Evolutionary conservation across 1,284 basidiomycete genomes (phyloP).

Genomic region (Ceratobasidium papillatum): DNA sequence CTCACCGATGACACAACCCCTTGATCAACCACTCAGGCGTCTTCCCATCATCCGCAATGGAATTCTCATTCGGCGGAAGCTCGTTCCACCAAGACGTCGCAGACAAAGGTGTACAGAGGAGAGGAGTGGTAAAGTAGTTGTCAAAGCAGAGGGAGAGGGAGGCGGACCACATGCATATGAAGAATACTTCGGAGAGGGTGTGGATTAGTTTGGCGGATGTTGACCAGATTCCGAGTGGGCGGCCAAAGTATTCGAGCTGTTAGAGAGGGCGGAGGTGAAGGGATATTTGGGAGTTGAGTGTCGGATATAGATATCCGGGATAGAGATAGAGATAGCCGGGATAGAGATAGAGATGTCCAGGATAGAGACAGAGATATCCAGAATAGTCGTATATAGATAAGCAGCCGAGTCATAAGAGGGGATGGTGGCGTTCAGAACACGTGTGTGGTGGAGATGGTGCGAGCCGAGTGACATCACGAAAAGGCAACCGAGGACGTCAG

Average conservation of each 20-base stretch:
- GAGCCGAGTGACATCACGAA: slow-evolving; percentile 5
- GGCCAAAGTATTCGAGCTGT: slow-evolving; percentile 92
- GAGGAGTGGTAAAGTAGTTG: slow-evolving; percentile 87
- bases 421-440: slow-evolving; percentile 52
- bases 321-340: too few species aligned
- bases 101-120: slow-evolving; percentile 72
- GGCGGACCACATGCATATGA: slow-evolving; percentile 93
- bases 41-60: slow-evolving; percentile 42
- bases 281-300: too few species aligned
- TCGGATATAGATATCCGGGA: too few species aligned
- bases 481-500: background rate
- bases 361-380: too few species aligned
- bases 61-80: slow-evolving; percentile 60
- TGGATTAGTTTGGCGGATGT: slow-evolving; percentile 83
- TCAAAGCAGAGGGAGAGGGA: slow-evolving; percentile 87
- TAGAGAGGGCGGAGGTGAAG: too few species aligned
- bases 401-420: too few species aligned
- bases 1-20: slow-evolving; percentile 47
- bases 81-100: slow-evolving; percentile 75
- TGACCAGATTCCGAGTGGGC: slow-evolving; percentile 88
- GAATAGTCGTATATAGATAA: too few species aligned
- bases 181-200: slow-evolving; percentile 83
- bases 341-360: too few species aligned
- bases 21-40: slow-evolving; percentile 9
- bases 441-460: slow-evolving; percentile 24